Evolutionary conservation across 345 rosid species (phyloP), one percentile per base, ranked within the genome.

Genomic region (Ceriops zippeliana): DNA sequence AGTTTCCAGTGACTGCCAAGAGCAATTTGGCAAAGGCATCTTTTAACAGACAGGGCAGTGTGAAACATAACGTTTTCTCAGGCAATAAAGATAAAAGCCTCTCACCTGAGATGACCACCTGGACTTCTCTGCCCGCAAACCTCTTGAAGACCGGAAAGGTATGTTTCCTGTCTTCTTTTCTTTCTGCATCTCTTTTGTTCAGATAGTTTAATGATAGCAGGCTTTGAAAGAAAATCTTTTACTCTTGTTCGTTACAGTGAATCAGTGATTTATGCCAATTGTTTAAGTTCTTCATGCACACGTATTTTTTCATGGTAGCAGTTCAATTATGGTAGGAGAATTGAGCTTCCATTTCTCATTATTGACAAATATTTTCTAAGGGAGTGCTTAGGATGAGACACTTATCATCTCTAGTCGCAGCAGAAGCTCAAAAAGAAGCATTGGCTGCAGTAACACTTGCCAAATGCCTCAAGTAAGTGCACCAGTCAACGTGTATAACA

Each of bases 401-500:
- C 69, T 52, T 91, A 65, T 90, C 97, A 74, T 75, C 85, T 68
- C 59, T 75, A 65, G 81, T 93, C 51, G 92, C 89, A 46, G 84
- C 85, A 81, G 97, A 91, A 70, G 95, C 86, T 58, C 95, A 93
- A 73, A 82, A 77, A 75, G 95, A 89, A 77, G 97, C 91, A 79
- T 75, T 86, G 11, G 73, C 72, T 65, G 88, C 95, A 65, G 74
- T 89, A 62, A 70, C 78, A 57, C 79, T 93, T 66, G 75, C 87
- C 82, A 87, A 83, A 71, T 88, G 96, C 81, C 79, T 93, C 74
- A 85, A 83, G 98, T 70, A 76, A 71, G 80, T 54, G 19, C 31
- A 59, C 20, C 7, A 22, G 54, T 24, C n/a, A 9, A 52, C n/a
- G 20, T 47, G 69, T 21, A 20, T 52, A n/a, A 63, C 35, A 20